Base-by-base conservation (phyloP, 2,329 filamentous ascomycete species). In the Domatiomyces catenatus region DNA sequence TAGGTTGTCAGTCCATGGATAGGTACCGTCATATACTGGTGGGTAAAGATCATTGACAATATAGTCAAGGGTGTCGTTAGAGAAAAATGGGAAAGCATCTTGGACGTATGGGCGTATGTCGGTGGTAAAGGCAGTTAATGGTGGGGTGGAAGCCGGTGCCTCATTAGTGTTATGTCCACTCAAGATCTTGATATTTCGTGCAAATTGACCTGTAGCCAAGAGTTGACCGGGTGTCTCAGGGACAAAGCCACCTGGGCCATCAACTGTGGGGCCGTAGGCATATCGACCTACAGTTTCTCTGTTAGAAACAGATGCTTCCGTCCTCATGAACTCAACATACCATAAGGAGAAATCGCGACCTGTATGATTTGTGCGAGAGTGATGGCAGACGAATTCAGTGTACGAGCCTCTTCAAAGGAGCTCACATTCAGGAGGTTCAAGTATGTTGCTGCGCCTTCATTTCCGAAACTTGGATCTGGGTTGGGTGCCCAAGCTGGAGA, bases 21-120 rank as follows among this genome's bases (percentile, higher is more conserved):
- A 64, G n/a, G 62, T 66, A 42, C 74, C 75, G 36, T 67, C 64
- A 54, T 72, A 76, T 24, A 70, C 60, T 0, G 72, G 59, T 1
- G 76, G 76, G 57, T 80, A 79, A 8, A 79, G 66, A 0, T 62
- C 66, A 8, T 71, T 56, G 8, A 65, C 60, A 52, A 78, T 65
- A 58, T 73, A 71, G 18, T 71, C 57, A 32, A 72, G 50, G 3
- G 64, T 58, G 10, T 56, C 49, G 2, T 54, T 45, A 17, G 54
- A 49, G 8, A 64, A 58, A 5, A 52, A 54, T 5, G 63, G 63
- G 39, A 62, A 61, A 5, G 54, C 48, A 6, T 22, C 22, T 20
- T 55, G 48, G 26, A 68, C 47, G 45, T 54, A 54, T 1, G 8
- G 39, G 5, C 49, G 51, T n/a, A 65, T 53, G 2, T 55, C 53